These are phyloP conservation scores for Astrephomene gubernaculifera DNA, from an alignment of 139 green algal species.

Conservation along the genomic window DNA sequence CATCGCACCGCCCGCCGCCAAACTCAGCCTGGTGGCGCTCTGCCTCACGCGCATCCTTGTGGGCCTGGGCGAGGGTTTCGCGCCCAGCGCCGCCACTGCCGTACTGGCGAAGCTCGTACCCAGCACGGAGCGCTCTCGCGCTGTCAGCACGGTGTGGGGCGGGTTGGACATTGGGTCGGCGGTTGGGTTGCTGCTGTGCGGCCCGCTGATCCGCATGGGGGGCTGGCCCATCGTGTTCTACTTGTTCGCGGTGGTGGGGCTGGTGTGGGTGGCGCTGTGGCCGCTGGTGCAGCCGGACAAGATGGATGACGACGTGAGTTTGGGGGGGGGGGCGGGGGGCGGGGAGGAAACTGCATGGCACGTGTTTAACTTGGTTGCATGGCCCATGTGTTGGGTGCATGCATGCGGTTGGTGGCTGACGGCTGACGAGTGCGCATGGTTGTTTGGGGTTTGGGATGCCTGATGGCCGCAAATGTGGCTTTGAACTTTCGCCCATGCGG, in stretches of 20 bases:
- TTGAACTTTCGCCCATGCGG: too few relatives aligned
- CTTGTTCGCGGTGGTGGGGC: slow-evolving; percentile 92
- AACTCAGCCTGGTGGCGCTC: slow-evolving; percentile 82
- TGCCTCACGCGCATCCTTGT: slow-evolving; percentile 90
- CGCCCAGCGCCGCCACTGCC: slow-evolving; percentile 91
- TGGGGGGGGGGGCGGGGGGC: neutral
- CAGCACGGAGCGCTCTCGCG: slow-evolving; percentile 78
- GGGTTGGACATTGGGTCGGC: slow-evolving; percentile 92
- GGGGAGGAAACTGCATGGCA: too few relatives aligned
- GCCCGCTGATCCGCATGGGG: slow-evolving; percentile 87
- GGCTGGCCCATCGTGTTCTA: slow-evolving; percentile 98
- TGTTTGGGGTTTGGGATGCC: too few relatives aligned
- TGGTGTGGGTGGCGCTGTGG: slow-evolving; percentile 89
- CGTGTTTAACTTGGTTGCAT: too few relatives aligned
- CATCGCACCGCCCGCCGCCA: slow-evolving; percentile 83
- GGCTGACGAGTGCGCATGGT: too few relatives aligned
- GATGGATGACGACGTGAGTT: slow-evolving; percentile 41
- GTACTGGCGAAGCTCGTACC: slow-evolving; percentile 84
- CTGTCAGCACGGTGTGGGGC: slow-evolving; percentile 93
- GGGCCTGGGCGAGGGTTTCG: slow-evolving; percentile 96
- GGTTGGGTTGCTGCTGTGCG: slow-evolving; percentile 88
- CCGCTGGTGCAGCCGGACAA: slow-evolving; percentile 80
- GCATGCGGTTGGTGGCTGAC: too few relatives aligned
- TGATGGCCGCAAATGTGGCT: too few relatives aligned
- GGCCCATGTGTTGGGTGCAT: too few relatives aligned